Conservation (phyloP, 2,329 filamentous ascomycete species). For the Fulvia fulva region DNA sequence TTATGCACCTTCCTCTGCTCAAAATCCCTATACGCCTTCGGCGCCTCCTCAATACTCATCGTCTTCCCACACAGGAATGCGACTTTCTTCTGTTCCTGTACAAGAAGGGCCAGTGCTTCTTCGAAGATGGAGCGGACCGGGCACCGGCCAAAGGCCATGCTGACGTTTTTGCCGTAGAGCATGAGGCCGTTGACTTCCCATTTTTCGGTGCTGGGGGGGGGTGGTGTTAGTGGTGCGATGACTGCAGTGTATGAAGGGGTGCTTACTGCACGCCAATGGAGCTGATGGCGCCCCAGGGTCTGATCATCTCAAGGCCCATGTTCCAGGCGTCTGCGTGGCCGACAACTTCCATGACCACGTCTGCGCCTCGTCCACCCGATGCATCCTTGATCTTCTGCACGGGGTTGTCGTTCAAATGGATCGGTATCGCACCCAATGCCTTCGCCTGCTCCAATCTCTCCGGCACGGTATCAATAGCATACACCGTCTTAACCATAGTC, state of each 20-base stretch:
- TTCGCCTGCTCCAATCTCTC: slow-evolving; percentile 69
- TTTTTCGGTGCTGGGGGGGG: slow-evolving; percentile 25
- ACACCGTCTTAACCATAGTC: slow-evolving; percentile 33
- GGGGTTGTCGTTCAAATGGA: slow-evolving; percentile 59
- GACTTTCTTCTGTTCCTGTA: slow-evolving; percentile 48
- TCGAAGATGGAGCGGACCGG: slow-evolving; percentile 50
- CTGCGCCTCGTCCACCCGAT: slow-evolving; percentile 76
- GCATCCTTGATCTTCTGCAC: slow-evolving; percentile 68
- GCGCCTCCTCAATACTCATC: slow-evolving; percentile 48
- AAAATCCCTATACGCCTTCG: slow-evolving; percentile 52
- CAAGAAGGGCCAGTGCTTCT: slow-evolving; percentile 43
- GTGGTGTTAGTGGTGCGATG: not conserved
- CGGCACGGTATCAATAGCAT: slow-evolving; percentile 54
- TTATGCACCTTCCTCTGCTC: slow-evolving; percentile 53
- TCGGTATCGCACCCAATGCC: slow-evolving; percentile 72
- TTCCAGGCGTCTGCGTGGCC: slow-evolving; percentile 47
- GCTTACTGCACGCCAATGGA: slow-evolving; percentile 46
- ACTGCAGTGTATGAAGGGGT: not conserved
- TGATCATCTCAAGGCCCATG: slow-evolving; percentile 46
- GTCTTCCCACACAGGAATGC: slow-evolving; percentile 53
- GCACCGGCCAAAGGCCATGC: slow-evolving; percentile 49
- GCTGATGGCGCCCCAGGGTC: slow-evolving; percentile 48
- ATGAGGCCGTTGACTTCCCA: slow-evolving; percentile 48
- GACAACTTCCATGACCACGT: slow-evolving; percentile 65
- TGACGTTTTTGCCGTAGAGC: slow-evolving; percentile 50